phyloP scores from a whole-genome alignment of 345 rosid species.

The Brassica juncea region DNA sequence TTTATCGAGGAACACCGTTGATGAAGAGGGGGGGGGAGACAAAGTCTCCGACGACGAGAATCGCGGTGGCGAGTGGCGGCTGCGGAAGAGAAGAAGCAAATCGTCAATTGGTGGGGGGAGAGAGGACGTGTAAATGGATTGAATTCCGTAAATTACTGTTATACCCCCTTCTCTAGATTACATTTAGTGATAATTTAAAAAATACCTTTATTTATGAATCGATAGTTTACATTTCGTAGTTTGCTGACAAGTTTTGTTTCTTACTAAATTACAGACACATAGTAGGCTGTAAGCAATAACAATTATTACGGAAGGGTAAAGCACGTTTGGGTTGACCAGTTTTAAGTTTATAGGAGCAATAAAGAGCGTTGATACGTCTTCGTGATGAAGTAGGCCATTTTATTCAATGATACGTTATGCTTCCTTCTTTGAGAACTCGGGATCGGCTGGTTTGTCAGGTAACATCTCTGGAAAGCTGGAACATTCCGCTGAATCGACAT shows the following conservation, averaged over 20 bases:
- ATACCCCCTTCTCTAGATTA: conserved; percentile 9
- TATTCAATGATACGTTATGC: not conserved
- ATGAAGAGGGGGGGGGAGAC: not conserved
- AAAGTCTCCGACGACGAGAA: conserved; percentile 4
- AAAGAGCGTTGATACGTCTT: no score
- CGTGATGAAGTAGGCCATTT: no score
- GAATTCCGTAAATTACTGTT: not conserved
- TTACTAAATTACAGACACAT: no score
- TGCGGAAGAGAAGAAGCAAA: not conserved
- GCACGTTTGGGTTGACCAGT: no score
- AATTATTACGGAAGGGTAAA: no score
- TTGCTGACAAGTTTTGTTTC: no score
- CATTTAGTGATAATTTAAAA: not conserved
- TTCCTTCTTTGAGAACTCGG: conserved; percentile 26
- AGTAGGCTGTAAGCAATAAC: no score
- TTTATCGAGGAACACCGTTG: not conserved
- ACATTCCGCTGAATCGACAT: not conserved
- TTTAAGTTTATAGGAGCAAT: no score
- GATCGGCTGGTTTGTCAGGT: conserved; percentile 42
- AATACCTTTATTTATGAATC: no score
- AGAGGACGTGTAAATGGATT: conserved; percentile 33
- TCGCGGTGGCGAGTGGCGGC: conserved; percentile 31
- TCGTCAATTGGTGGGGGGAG: conserved; percentile 2
- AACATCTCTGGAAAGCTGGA: conserved; percentile 29
- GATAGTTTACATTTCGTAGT: no score